A percentile compares a stretch with the other conserved stretches of the same genome.
Evolutionary conservation across 768 basidiomycete genomes (phyloP).

Genomic region (Russula earlei): DNA sequence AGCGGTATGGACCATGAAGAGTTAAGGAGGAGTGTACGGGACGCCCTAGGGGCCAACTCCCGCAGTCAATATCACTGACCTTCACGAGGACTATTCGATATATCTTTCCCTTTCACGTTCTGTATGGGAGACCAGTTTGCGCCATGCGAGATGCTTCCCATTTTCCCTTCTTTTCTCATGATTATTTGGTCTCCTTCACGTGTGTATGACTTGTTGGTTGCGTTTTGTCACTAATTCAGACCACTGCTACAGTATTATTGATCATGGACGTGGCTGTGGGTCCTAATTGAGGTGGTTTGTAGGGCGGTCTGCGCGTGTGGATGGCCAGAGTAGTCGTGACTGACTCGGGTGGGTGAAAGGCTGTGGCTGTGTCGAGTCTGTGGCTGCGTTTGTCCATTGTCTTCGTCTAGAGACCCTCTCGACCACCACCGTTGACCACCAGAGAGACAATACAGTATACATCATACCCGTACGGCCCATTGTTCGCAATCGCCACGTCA

Average conservation of each 20-base stretch:
- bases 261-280: background rate
- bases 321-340: background rate
- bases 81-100: background rate
- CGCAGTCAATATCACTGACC: constrained; percentile 28
- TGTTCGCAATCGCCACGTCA: background rate
- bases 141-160: background rate
- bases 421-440: too few species aligned
- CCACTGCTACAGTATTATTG: background rate
- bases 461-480: background rate
- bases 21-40: constrained; percentile 70
- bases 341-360: background rate
- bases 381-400: background rate
- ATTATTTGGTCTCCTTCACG: constrained; percentile 11
- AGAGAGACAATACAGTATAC: too few species aligned
- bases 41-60: constrained; percentile 65
- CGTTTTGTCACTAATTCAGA: background rate
- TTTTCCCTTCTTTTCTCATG: background rate
- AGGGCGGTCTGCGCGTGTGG: background rate
- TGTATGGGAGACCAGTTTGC: background rate
- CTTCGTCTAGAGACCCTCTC: too few species aligned
- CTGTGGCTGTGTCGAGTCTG: background rate
- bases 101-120: background rate
- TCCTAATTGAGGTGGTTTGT: background rate
- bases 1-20: constrained; percentile 63
- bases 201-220: constrained; percentile 10